Base-by-base conservation (phyloP, 2,329 filamentous ascomycete genomes). In the Zymoseptoria brevis region DNA sequence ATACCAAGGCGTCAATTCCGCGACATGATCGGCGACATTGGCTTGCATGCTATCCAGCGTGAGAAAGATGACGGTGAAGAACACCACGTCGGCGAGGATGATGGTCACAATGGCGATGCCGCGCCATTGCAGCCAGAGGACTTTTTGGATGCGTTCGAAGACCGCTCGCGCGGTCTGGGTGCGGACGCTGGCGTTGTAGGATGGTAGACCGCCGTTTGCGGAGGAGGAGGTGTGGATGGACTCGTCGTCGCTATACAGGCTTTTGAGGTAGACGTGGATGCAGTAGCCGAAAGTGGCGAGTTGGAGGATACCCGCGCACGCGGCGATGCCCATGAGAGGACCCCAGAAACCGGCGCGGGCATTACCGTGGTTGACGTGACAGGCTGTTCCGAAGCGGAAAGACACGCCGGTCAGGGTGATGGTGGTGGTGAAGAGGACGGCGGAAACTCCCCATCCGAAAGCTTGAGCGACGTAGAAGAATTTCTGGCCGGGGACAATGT, bases 61-160 rank as follows among this genome's bases (percentile, higher is more conserved):
- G 54, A 97, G 87, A 71, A 97, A 97, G 57, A 96, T 83, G 52
- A 96, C 80, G 1, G 92, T 87, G 75, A 97, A 96, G 80, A 96
- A 96, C 68, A 96, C 86, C 62, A 97, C 90, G 72, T 97, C 92
- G 60, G 85, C 83, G 59, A 96, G 83, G 66, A 97, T 96, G 71
- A 96, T 87, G 56, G 95, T 79, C 13, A 96, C 91, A 61, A 97
- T 89, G 50, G 86, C 84, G 61, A 96, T 93, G 51, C 92, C 93
- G 67, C 93, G 84, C 94, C 94, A 99, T 74, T 99, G 94, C 3
- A 97, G 83, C 71, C 89, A 85, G 45, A 99, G 83, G 19, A 97
- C 91, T 66, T 91, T 87, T 64, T 86, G 86, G 45, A 99, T 84
- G 67, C 94, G 86, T 63, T 89, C 86, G 72, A 95, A 96, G 1